Evolutionary conservation across 805 yeast species (phyloP), one percentile per base, ranked within the genome.

Genomic region (Candida maltosa): DNA sequence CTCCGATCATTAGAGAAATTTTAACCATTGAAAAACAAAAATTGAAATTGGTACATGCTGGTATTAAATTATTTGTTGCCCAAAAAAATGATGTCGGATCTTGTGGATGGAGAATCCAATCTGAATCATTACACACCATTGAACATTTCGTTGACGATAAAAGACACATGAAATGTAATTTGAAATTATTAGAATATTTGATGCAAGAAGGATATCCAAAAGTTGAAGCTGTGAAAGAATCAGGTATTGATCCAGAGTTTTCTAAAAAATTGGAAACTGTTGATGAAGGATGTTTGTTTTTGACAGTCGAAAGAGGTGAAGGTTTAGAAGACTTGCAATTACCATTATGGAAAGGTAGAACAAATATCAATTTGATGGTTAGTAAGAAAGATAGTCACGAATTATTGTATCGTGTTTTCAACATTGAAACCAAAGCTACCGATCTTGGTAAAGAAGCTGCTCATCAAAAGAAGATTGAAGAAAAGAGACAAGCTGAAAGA

Each of bases 81-180:
- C 98, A 94, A 66, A 21, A 10, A 15, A 83, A 71, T 41, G 78
- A 73, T 40, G 48, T 58, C 32, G 74, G 85, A 31, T 78, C 70
- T 35, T 88, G 97, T 56, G 73, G 80, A 60, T 93, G 98, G 98
- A 80, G 98, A 67, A 83, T 88, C 18, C 97, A 93, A 65, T 79
- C 82, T 56, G 98, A 93, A 62, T 81, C 95, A 15, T 68, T 93
- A 42, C 76, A 76, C 41, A 70, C 86, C 29, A 68, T 91, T 51
- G 78, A 71, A 50, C 70, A 73, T 25, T 81, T 69, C 54, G 65
- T 88, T 52, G 74, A 79, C 6, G 60, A 75, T 6, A 70, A 79
- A 29, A 76, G 95, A 58, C 77, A 81, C 37, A 66, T 79, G 29
- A 58, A 68, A 11, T 69, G 83, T 47, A 73, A 73, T 42, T 58